These are phyloP conservation scores for Lotus japonicus DNA, from an alignment of 306 rosid genomes.

Conservation along the genomic window DNA sequence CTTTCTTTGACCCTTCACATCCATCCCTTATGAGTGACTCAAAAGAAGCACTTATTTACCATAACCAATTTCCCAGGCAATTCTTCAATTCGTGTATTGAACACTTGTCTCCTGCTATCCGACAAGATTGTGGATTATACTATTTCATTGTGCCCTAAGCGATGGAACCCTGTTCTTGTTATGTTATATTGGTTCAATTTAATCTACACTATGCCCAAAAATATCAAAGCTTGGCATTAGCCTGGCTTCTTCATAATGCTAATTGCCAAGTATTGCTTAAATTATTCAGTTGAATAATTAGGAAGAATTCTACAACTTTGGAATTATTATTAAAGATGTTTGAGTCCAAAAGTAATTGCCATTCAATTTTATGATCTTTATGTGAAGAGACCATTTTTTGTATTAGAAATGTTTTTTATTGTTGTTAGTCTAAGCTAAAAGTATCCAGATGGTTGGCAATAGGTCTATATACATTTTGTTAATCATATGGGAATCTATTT, in stretches of 20 bases:
- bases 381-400: background rate
- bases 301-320: no score
- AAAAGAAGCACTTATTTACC: constrained; percentile 17
- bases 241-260: background rate
- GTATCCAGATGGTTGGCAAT: background rate
- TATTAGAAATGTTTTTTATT: no score
- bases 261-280: background rate
- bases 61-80: background rate
- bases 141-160: background rate
- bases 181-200: background rate
- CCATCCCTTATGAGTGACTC: background rate
- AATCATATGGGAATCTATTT: background rate
- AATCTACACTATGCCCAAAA: background rate
- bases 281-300: no score
- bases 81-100: background rate
- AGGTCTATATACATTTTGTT: background rate
- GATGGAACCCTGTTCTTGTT: background rate
- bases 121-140: background rate
- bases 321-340: no score
- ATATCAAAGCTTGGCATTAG: background rate
- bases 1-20: background rate
- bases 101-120: background rate
- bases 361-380: background rate
- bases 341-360: background rate
- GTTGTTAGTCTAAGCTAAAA: background rate